Conservation (phyloP, 805 yeast species). For the Kazachstania africana region DNA sequence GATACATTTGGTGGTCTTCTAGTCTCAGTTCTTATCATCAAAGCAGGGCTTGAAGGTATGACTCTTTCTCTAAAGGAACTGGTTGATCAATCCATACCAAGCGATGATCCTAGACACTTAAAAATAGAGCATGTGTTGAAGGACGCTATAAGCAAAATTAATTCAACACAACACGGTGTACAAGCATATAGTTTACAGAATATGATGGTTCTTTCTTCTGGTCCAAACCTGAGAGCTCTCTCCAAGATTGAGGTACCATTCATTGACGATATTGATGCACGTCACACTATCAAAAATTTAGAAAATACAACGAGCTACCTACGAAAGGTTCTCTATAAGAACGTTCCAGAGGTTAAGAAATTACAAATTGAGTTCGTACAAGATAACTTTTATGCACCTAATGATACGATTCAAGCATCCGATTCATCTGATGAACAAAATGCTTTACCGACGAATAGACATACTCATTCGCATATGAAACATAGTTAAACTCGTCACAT, state of each 20-base stretch:
- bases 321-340: constrained; percentile 22
- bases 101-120: constrained; percentile 35
- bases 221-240: constrained; percentile 37
- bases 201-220: constrained; percentile 39
- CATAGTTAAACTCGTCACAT: background rate
- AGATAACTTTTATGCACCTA: constrained; percentile 15
- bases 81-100: constrained; percentile 54
- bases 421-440: constrained; percentile 6
- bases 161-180: constrained; percentile 23
- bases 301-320: constrained; percentile 27
- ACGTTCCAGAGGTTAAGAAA: constrained; percentile 33
- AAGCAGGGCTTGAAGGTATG: constrained; percentile 71
- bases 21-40: constrained; percentile 68
- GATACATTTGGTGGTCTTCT: constrained; percentile 85
- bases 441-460: constrained; percentile 8
- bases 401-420: constrained; percentile 9
- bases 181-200: constrained; percentile 24
- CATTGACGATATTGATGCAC: constrained; percentile 23
- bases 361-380: constrained; percentile 30
- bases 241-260: constrained; percentile 25
- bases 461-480: constrained; percentile 12
- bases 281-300: constrained; percentile 29
- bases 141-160: constrained; percentile 19
- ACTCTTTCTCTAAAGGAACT: constrained; percentile 59
- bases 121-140: constrained; percentile 29